Evolutionary conservation across 768 basidiomycete genomes (phyloP), one percentile per base, ranked within the genome.

Genomic region (Jaapia argillacea): DNA sequence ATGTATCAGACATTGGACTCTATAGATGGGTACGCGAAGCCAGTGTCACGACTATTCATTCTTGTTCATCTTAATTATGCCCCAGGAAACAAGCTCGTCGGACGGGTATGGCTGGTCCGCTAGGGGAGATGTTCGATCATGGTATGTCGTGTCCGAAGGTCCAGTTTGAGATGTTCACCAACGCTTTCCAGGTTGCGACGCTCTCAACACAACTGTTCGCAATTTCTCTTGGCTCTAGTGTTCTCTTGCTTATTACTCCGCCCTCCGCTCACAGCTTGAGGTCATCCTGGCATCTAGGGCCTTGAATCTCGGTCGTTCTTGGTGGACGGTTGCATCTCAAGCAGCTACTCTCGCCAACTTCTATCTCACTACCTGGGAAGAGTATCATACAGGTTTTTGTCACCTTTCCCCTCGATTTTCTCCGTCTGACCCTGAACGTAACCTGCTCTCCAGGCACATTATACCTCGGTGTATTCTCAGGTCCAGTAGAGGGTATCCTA

Each of bases 121-220:
- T 98, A 24, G 96, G 96, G 14, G 88, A 99, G 61, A 83, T 98
- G 81, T 99, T 99, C 60, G 96, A 99, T 58, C 96, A 98, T 62
- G 94, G 92, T n/a, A n/a, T n/a, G n/a, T n/a, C n/a, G n/a, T n/a
- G n/a, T n/a, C n/a, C n/a, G n/a, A n/a, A n/a, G n/a, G n/a, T n/a
- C n/a, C n/a, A n/a, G n/a, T n/a, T n/a, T n/a, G n/a, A n/a, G n/a
- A n/a, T n/a, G n/a, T n/a, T n/a, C n/a, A n/a, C n/a, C n/a, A n/a
- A n/a, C n/a, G n/a, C n/a, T n/a, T n/a, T n/a, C n/a, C n/a, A n/a
- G n/a, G n/a, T 83, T 92, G 87, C 55, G 91, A 94, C 57, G 92
- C 93, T 0, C 70, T 99, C 51, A 97, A 97, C 56, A 98, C 94
- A 0, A 94, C 90, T 39, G 91, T 93, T 54, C 47, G 63, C 45